These are phyloP conservation scores for Hippophae gyantsensis DNA, from an alignment of 306 rosid species.

Conservation along the genomic window DNA sequence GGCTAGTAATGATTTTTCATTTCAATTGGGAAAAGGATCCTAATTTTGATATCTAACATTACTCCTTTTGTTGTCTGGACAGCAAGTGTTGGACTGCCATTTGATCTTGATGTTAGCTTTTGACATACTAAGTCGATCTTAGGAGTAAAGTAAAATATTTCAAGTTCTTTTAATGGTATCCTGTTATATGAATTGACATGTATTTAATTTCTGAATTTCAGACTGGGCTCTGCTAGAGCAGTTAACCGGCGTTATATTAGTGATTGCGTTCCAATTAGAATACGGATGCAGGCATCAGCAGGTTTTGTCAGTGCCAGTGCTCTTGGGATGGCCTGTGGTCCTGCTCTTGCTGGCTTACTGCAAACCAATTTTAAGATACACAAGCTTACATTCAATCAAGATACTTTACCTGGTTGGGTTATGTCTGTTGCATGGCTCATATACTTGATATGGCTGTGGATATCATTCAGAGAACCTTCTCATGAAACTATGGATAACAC, in stretches of 20 bases:
- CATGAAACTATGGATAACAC: conserved; percentile 40
- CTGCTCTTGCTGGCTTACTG: conserved; percentile 89
- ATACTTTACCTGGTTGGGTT: conserved; percentile 96
- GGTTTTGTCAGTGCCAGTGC: conserved; percentile 99
- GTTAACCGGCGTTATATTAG: conserved; percentile 96
- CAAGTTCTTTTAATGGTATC: too few relatives aligned
- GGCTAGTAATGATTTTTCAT: too few relatives aligned
- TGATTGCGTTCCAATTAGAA: conserved; percentile 81
- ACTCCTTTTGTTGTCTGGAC: conserved; percentile 5
- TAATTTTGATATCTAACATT: background rate
- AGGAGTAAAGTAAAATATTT: too few relatives aligned
- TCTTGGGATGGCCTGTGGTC: conserved; percentile 99
- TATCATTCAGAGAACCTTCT: conserved; percentile 78
- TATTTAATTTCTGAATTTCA: conserved; percentile 27
- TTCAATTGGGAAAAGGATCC: too few relatives aligned
- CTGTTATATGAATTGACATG: conserved; percentile 13
- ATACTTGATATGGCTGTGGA: conserved; percentile 72
- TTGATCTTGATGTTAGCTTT: background rate
- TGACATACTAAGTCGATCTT: too few relatives aligned
- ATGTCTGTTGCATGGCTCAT: conserved; percentile 88
- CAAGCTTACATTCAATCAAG: conserved; percentile 72
- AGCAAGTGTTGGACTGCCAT: background rate
- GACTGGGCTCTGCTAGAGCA: conserved; percentile 98
- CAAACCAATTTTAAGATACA: conserved; percentile 70
- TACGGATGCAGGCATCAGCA: conserved; percentile 97